A percentile compares a stretch with the other conserved stretches of the same genome.
Evolutionary conservation across 2,329 filamentous ascomycete species (phyloP).

Genomic region (Bisporella sp.): DNA sequence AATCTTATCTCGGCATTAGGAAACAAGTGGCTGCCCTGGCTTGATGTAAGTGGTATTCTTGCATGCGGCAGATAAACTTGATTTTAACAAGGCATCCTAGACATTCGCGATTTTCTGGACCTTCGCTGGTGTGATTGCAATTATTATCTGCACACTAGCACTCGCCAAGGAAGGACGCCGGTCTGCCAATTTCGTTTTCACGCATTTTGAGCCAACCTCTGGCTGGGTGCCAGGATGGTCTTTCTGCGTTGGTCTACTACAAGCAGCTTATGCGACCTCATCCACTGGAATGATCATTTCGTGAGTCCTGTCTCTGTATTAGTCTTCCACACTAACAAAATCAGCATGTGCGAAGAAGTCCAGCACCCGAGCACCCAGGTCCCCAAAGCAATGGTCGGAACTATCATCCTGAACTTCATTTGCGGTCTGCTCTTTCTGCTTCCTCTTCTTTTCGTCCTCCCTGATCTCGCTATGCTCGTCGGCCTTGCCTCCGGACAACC

Average conservation of each 20-base stretch:
- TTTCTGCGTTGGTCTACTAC: constrained; percentile 65
- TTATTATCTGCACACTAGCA: constrained; percentile 54
- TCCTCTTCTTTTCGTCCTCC: constrained; percentile 62
- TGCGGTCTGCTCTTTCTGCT: constrained; percentile 63
- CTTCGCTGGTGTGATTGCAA: constrained; percentile 61
- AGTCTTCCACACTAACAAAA: constrained; percentile 22
- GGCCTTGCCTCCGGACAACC: constrained; percentile 51
- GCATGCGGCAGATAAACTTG: background rate
- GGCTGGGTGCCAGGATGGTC: constrained; percentile 68
- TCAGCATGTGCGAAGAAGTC: constrained; percentile 61
- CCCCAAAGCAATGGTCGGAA: constrained; percentile 65
- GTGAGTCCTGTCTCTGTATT: constrained; percentile 38
- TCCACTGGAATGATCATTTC: constrained; percentile 76
- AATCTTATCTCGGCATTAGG: constrained; percentile 44
- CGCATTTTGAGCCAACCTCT: constrained; percentile 60
- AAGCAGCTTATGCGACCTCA: constrained; percentile 67
- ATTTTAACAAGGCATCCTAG: constrained; percentile 32
- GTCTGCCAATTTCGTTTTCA: constrained; percentile 56
- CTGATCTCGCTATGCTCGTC: constrained; percentile 50
- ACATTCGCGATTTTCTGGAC: constrained; percentile 71
- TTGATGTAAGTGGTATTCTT: constrained; percentile 56
- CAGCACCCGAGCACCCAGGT: constrained; percentile 59
- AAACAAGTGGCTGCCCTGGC: constrained; percentile 45
- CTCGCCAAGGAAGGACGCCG: constrained; percentile 56
- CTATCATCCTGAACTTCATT: constrained; percentile 59